Evolutionary conservation across 208 protist species (phyloP), one percentile per base, ranked within the genome.

Genomic region (Strigomonas oncopelti): DNA sequence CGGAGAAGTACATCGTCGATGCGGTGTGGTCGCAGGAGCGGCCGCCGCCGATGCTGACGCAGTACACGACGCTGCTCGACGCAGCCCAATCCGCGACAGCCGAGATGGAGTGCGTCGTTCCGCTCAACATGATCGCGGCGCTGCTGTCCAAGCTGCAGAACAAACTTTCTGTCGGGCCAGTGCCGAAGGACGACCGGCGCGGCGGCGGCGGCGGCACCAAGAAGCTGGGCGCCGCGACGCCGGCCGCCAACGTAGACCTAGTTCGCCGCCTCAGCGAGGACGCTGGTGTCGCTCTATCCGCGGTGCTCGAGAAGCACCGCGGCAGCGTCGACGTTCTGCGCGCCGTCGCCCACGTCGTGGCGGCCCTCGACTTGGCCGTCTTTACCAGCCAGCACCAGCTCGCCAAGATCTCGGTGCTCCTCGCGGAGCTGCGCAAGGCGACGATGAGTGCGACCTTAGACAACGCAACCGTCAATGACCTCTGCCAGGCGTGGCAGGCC

Each of bases 1-100:
- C 91, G 14, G 88, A 96, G 77, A 78, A 76, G 46, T 96, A 96
- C 74, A 57, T 96, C 29, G 79, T 96, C 61, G 88, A 94, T 64
- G 86, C 91, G n/a, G 59, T 96, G 5, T 96, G 83, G 81, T 84
- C 64, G 20, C 63, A 84, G 57, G 78, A 87, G 55, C 74, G 83
- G 13, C 74, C 83, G 16, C 84, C 85, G 22, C 69, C 78, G 56
- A 53, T 96, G 62, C 73, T 93, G 34, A 78, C 70, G 1, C 69
- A 75, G 51, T 92, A 91, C 57, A 45, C 76, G 51, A 78, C 81
- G 24, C 72, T 94, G 16, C 63, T 93, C 28, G 66, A 71, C 14
- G 48, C 79, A 1, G 79, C 76, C 1, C 32, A 71, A 16, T 84
- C 78, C 0, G 72, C 72, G 56, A 74, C 77, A 52, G 59, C 73